A percentile compares a stretch with the other conserved stretches of the same genome.
Conservation (phyloP, 768 basidiomycete genomes). For the Tricholomella constricta region DNA sequence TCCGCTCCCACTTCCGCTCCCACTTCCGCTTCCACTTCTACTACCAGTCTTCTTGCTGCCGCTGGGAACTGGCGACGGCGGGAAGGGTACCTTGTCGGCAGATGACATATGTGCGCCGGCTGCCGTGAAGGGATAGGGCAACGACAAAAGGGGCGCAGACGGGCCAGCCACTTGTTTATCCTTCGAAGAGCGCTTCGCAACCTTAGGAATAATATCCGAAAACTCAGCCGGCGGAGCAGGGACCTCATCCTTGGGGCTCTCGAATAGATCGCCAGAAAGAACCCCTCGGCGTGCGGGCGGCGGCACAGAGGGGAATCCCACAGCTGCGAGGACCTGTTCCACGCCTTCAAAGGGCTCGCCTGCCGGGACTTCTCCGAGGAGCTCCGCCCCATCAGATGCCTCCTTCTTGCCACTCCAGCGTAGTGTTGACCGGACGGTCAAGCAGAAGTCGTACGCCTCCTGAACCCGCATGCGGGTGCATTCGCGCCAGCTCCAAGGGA, state of each 20-base stretch:
- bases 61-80: conserved; percentile 55
- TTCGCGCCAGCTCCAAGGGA: conserved; percentile 83
- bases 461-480: conserved; percentile 69
- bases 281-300: conserved; percentile 57
- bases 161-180: conserved; percentile 43
- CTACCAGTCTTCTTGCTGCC: conserved; percentile 24
- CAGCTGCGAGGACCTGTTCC: conserved; percentile 59
- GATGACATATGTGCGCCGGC: conserved; percentile 63
- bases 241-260: conserved; percentile 44
- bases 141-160: conserved; percentile 44
- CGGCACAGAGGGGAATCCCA: conserved; percentile 53
- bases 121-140: conserved; percentile 74
- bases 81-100: conserved; percentile 71
- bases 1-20: conserved; percentile 10
- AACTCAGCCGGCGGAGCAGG: conserved; percentile 21
- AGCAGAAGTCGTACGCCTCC: conserved; percentile 83
- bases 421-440: conserved; percentile 34
- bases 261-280: conserved; percentile 69
- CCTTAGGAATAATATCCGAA: conserved; percentile 44
- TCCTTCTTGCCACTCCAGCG: conserved; percentile 37
- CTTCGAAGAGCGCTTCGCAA: conserved; percentile 46
- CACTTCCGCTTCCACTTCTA: conserved; percentile 22
- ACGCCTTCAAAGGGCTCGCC: conserved; percentile 48
- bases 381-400: conserved; percentile 30
- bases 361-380: conserved; percentile 11